These are phyloP conservation scores for Ceratocystis cubensis DNA, from an alignment of 2,329 filamentous ascomycete species.

Conservation along the genomic window DNA sequence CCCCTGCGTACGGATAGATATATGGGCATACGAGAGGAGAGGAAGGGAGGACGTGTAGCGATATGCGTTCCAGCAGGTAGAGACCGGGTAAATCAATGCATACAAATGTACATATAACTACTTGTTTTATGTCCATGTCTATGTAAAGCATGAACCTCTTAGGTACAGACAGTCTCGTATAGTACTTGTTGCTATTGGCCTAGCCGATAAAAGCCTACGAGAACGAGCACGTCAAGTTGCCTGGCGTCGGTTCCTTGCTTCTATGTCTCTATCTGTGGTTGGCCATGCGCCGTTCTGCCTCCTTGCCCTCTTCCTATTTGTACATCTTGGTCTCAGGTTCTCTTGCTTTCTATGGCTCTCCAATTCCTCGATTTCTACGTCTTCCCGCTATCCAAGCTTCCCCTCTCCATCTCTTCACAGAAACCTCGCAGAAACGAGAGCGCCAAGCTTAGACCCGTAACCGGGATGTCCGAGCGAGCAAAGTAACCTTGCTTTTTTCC, in stretches of 20 bases:
- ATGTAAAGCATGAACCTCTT: not conserved
- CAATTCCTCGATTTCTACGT: not conserved
- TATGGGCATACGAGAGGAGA: no score
- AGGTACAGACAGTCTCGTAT: not conserved
- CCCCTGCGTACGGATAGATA: no score
- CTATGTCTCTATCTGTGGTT: not conserved
- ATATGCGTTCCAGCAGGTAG: no score
- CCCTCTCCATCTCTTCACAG: not conserved
- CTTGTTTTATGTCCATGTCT: not conserved
- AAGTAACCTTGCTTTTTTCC: not conserved
- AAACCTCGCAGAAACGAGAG: not conserved
- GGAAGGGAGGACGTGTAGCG: no score
- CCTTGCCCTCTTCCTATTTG: not conserved
- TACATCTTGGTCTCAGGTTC: not conserved
- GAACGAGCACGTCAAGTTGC: not conserved
- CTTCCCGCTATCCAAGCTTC: not conserved
- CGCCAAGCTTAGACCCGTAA: conserved; percentile 5
- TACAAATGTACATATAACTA: not conserved
- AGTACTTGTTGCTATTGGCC: not conserved
- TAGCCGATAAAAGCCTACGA: not conserved
- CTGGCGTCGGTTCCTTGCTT: not conserved
- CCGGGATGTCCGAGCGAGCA: conserved; percentile 6
- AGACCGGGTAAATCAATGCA: not conserved
- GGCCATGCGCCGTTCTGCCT: not conserved
- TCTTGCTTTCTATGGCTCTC: not conserved